These are phyloP conservation scores for Daldinia caldariorum DNA, from an alignment of 495 filamentous ascomycete species.

Conservation along the genomic window DNA sequence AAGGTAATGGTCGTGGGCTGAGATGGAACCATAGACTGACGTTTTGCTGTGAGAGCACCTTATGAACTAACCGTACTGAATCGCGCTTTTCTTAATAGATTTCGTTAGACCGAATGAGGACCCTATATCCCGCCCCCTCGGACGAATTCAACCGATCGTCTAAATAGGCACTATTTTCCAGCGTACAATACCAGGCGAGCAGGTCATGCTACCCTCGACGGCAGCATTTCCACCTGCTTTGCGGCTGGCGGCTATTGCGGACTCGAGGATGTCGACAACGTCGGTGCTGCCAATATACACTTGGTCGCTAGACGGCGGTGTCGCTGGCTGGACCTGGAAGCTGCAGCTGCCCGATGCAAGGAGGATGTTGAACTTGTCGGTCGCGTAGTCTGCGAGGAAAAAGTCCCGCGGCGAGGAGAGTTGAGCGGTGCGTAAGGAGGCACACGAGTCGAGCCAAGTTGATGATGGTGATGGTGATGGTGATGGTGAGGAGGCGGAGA, in stretches of 20 bases:
- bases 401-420: constrained; percentile 25
- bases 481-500: neutral
- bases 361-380: constrained; percentile 33
- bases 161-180: constrained; percentile 33
- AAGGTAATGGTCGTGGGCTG: neutral
- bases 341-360: constrained; percentile 20
- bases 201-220: constrained; percentile 35
- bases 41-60: neutral
- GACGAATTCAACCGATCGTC: neutral
- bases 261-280: constrained; percentile 23
- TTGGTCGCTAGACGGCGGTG: constrained; percentile 36
- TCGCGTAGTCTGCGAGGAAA: constrained; percentile 33
- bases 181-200: constrained; percentile 29
- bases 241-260: constrained; percentile 18
- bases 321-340: constrained; percentile 33
- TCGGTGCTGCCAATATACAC: constrained; percentile 32
- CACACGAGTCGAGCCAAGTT: constrained; percentile 34
- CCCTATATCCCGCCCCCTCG: neutral
- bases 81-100: neutral
- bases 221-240: constrained; percentile 17
- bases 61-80: neutral
- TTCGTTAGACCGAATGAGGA: neutral
- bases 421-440: constrained; percentile 14
- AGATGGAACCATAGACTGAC: neutral
- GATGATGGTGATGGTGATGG: constrained; percentile 8